phyloP scores from a whole-genome alignment of 2,329 filamentous ascomycete species.

The Diaporthe destruens region DNA sequence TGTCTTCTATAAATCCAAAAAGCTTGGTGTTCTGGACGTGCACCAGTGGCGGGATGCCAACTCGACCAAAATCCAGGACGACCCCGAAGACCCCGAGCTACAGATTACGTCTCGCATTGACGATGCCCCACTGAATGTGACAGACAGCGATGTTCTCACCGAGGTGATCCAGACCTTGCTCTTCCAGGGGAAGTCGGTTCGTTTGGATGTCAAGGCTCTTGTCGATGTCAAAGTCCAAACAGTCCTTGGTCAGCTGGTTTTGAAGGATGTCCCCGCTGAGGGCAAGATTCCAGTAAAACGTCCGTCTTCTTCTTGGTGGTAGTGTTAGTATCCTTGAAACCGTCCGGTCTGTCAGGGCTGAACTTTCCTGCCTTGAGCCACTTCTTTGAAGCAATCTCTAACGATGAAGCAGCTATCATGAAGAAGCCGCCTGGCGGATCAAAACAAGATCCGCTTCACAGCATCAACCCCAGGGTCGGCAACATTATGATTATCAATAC shows the following conservation, averaged over 20 bases:
- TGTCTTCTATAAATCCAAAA: slow-evolving; percentile 81
- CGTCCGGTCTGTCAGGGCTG: slow-evolving; percentile 29
- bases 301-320: slow-evolving; percentile 76
- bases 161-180: slow-evolving; percentile 85
- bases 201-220: slow-evolving; percentile 79
- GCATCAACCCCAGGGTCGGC: slow-evolving; percentile 73
- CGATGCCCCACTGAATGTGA: slow-evolving; percentile 85
- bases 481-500: slow-evolving; percentile 81
- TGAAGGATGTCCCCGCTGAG: slow-evolving; percentile 87
- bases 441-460: slow-evolving; percentile 56
- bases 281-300: slow-evolving; percentile 92
- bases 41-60: slow-evolving; percentile 86
- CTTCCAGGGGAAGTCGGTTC: slow-evolving; percentile 78
- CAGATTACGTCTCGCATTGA: slow-evolving; percentile 81
- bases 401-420: slow-evolving; percentile 40
- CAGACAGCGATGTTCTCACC: slow-evolving; percentile 81
- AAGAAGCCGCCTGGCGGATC: slow-evolving; percentile 32
- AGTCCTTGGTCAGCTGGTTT: slow-evolving; percentile 81
- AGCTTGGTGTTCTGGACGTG: slow-evolving; percentile 85
- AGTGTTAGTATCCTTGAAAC: slow-evolving; percentile 53
- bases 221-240: slow-evolving; percentile 89
- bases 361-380: slow-evolving; percentile 19
- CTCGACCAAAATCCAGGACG: slow-evolving; percentile 76
- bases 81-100: slow-evolving; percentile 71
- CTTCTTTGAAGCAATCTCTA: slow-evolving; percentile 27